Evolutionary conservation across 352 stramenopile genomes (phyloP).

Genomic region (Globisporangium lucens): DNA sequence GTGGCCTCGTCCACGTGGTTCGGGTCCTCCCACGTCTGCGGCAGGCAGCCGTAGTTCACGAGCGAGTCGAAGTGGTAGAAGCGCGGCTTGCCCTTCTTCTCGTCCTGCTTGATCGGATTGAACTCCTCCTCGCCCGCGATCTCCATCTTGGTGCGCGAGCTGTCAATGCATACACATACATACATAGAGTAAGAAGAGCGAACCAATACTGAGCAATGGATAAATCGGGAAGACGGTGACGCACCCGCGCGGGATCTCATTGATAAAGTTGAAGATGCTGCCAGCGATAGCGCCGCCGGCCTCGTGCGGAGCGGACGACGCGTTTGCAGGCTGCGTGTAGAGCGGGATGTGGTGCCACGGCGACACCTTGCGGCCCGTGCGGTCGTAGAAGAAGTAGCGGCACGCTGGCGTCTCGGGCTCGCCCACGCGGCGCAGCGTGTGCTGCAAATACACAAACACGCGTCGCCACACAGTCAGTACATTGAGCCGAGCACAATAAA

Average conservation of each 20-base stretch:
- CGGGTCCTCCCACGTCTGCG: slow-evolving; percentile 99
- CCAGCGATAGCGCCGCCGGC: slow-evolving; percentile 4
- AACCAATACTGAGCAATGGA: neutral
- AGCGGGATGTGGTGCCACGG: slow-evolving; percentile 93
- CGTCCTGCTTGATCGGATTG: slow-evolving; percentile 97
- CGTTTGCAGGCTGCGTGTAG: slow-evolving; percentile 37
- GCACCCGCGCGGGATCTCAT: slow-evolving; percentile 89
- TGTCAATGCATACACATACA: slow-evolving; percentile 8
- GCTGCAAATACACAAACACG: slow-evolving; percentile 24
- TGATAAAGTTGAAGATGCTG: slow-evolving; percentile 91
- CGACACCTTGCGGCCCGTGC: slow-evolving; percentile 73
- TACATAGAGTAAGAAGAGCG: neutral
- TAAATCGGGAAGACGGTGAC: neutral
- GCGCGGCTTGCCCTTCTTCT: slow-evolving; percentile 96
- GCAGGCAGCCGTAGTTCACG: slow-evolving; percentile 98
- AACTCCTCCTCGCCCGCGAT: slow-evolving; percentile 87
- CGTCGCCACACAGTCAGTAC: neutral
- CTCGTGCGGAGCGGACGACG: slow-evolving; percentile 30
- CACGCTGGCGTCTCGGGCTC: slow-evolving; percentile 64
- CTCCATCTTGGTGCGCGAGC: slow-evolving; percentile 91
- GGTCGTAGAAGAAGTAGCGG: slow-evolving; percentile 83
- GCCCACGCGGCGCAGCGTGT: slow-evolving; percentile 63
- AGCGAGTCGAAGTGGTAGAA: slow-evolving; percentile 85
- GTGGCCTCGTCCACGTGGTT: slow-evolving; percentile 93
- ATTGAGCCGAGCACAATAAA: too few species aligned